These are phyloP conservation scores for Yamadazyma kanchanaburiensis DNA, from an alignment of 1,139 yeast species.

Conservation along the genomic window DNA sequence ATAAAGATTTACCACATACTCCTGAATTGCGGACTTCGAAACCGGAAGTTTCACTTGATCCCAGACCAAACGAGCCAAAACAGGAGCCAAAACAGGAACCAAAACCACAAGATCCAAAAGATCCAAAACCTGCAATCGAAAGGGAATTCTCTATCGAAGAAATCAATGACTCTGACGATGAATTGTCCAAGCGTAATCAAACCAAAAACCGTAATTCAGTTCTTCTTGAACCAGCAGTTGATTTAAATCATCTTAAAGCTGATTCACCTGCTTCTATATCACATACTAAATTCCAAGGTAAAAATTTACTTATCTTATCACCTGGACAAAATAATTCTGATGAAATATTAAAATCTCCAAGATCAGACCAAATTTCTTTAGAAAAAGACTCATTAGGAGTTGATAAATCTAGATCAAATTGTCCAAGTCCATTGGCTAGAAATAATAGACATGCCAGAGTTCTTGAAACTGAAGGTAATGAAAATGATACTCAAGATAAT, in stretches of 20 bases:
- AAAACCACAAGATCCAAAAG: conserved; percentile 1
- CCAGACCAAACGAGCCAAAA: conserved; percentile 1
- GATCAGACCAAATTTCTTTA: conserved; percentile 5
- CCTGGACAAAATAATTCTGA: conserved; percentile 27
- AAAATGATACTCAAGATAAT: conserved; percentile 4
- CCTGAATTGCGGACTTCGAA: conserved; percentile 15
- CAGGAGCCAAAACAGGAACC: conserved; percentile 1
- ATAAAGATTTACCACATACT: conserved; percentile 31
- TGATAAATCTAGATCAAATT: conserved; percentile 20
- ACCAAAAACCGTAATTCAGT: conserved; percentile 1
- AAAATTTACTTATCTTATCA: conserved; percentile 37
- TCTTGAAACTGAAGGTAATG: conserved; percentile 37
- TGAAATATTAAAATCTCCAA: conserved; percentile 15
- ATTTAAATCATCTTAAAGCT: conserved; percentile 4
- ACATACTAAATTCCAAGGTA: conserved; percentile 20
- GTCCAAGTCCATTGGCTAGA: conserved; percentile 43
- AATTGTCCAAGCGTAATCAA: conserved; percentile 14
- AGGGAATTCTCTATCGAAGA: conserved; percentile 40
- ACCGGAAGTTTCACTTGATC: no score
- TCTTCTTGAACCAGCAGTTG: conserved; percentile 13
- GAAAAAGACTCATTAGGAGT: conserved; percentile 11
- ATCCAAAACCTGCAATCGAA: conserved; percentile 8
- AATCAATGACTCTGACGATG: conserved; percentile 40
- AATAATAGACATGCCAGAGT: conserved; percentile 48
- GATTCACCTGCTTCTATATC: conserved; percentile 10